A percentile compares a stretch with the other conserved stretches of the same genome.
Evolutionary conservation across 345 rosid species (phyloP).

Genomic region (Boechera retrofracta): DNA sequence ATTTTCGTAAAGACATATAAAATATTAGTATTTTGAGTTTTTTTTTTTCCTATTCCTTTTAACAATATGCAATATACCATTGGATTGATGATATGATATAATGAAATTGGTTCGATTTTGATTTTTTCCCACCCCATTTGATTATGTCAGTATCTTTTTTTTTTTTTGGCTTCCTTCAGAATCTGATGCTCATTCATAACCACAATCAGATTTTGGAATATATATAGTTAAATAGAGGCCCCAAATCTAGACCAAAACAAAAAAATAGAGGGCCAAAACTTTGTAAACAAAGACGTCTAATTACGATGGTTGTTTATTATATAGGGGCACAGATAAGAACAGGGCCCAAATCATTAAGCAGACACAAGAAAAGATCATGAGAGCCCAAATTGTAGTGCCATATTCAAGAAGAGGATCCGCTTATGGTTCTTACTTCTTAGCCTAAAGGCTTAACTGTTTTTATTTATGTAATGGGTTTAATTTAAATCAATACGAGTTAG

Average conservation of each 20-base stretch:
- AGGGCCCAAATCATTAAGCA: not conserved
- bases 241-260: too few relatives aligned
- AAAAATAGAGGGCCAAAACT: not conserved
- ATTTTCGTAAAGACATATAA: not conserved
- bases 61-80: too few relatives aligned
- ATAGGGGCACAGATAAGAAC: not conserved
- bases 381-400: slow-evolving; percentile 24
- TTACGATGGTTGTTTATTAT: not conserved
- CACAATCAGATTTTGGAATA: too few relatives aligned
- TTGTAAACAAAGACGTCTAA: not conserved
- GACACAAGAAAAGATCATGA: slow-evolving; percentile 2
- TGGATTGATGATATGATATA: too few relatives aligned
- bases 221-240: too few relatives aligned
- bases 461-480: not conserved
- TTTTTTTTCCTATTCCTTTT: too few relatives aligned
- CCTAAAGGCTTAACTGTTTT: not conserved
- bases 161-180: too few relatives aligned
- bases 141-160: too few relatives aligned
- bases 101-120: too few relatives aligned
- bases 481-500: not conserved
- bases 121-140: too few relatives aligned
- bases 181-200: too few relatives aligned
- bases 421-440: not conserved
- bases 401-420: not conserved
- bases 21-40: not conserved